phyloP scores from a whole-genome alignment of 805 yeast species.

The Jamesozyma hellenica region DNA sequence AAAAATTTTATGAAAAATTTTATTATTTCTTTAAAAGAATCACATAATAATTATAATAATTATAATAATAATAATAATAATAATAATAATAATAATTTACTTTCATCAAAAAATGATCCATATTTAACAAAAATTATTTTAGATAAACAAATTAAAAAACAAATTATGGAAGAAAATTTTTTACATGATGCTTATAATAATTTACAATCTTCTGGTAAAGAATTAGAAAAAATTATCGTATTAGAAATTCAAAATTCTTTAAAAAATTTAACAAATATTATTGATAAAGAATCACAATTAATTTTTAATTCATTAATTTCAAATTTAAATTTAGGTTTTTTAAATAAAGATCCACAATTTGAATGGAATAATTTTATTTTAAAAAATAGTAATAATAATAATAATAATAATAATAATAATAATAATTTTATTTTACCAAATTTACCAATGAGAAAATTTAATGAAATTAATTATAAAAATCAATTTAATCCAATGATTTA shows the following conservation, averaged over 20 bases:
- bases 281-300: constrained; percentile 65
- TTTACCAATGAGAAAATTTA: constrained; percentile 49
- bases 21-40: constrained; percentile 50
- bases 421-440: constrained; percentile 56
- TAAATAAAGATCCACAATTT: constrained; percentile 64
- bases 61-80: too few species aligned
- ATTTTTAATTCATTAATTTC: constrained; percentile 59
- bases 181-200: constrained; percentile 82
- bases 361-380: constrained; percentile 91
- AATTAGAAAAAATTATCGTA: constrained; percentile 79
- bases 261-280: constrained; percentile 55
- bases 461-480: constrained; percentile 55
- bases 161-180: constrained; percentile 73
- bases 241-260: constrained; percentile 78
- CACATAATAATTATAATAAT: constrained; percentile 31
- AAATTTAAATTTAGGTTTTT: constrained; percentile 55
- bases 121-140: constrained; percentile 59
- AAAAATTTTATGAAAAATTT: constrained; percentile 46
- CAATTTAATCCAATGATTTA: constrained; percentile 59
- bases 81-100: too few species aligned
- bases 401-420: constrained; percentile 57
- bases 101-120: constrained; percentile 77
- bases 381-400: too few species aligned
- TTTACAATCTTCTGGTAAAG: constrained; percentile 78
- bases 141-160: constrained; percentile 69